These are phyloP conservation scores for Geotrichum bryndzae DNA, from an alignment of 1,139 yeast species.

Conservation along the genomic window DNA sequence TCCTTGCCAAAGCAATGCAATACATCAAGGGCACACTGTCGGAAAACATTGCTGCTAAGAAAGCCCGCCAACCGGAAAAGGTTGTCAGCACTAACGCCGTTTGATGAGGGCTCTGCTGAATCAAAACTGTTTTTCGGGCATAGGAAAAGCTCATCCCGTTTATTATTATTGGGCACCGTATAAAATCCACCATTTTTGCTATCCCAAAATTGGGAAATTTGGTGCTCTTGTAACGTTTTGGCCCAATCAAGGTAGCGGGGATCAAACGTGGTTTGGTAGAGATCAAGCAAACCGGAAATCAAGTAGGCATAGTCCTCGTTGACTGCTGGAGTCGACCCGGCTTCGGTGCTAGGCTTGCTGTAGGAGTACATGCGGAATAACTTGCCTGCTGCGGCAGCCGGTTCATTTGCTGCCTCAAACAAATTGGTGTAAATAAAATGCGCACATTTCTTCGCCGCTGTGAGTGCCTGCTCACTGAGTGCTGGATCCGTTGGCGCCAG, in stretches of 20 bases:
- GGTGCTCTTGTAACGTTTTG: conserved; percentile 32
- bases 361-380: conserved; percentile 17
- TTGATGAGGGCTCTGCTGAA: conserved; percentile 38
- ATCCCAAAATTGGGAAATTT: conserved; percentile 34
- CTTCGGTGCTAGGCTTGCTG: conserved; percentile 6
- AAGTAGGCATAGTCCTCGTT: conserved; percentile 37
- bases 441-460: conserved; percentile 30
- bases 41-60: conserved; percentile 25
- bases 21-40: conserved; percentile 25
- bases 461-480: conserved; percentile 23
- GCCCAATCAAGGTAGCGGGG: conserved; percentile 33
- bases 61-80: conserved; percentile 30
- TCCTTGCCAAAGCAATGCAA: conserved; percentile 32
- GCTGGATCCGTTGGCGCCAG: conserved; percentile 16
- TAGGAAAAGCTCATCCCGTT: conserved; percentile 26
- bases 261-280: conserved; percentile 34
- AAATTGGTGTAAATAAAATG: conserved; percentile 24
- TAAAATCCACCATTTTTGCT: conserved; percentile 33
- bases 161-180: conserved; percentile 24
- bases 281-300: conserved; percentile 35
- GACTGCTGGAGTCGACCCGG: conserved; percentile 27
- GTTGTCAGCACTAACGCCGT: conserved; percentile 35
- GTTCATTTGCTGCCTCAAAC: conserved; percentile 21
- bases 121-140: conserved; percentile 38
- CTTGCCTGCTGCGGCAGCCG: conserved; percentile 23